Percentiles rank a stretch among this genome's conserved stretches.
These are phyloP conservation scores for Glonium stellatum DNA, from an alignment of 495 filamentous ascomycete species.

Conservation along the genomic window DNA sequence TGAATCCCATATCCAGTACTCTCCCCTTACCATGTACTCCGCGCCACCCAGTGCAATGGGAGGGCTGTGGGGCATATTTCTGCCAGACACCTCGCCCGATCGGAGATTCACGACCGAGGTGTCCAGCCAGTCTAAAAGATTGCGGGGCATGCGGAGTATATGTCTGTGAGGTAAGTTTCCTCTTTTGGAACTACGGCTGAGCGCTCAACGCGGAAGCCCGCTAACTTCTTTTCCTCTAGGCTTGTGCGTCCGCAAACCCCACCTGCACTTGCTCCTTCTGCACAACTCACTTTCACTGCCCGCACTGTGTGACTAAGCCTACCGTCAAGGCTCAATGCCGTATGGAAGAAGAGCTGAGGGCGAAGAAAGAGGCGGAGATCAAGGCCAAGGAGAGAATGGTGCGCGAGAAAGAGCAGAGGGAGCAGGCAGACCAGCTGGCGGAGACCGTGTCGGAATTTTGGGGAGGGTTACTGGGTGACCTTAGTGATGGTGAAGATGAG, in stretches of 20 bases:
- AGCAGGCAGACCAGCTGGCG: slow-evolving; percentile 20
- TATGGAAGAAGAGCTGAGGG: slow-evolving; percentile 27
- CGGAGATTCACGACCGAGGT: slow-evolving; percentile 47
- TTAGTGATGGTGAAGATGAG: neutral
- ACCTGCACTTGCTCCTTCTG: slow-evolving; percentile 51
- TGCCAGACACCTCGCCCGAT: slow-evolving; percentile 46
- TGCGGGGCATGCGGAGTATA: slow-evolving; percentile 50
- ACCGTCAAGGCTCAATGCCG: slow-evolving; percentile 24
- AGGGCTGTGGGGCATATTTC: slow-evolving; percentile 53
- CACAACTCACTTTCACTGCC: slow-evolving; percentile 48
- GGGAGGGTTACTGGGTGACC: slow-evolving; percentile 10
- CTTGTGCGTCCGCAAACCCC: slow-evolving; percentile 40
- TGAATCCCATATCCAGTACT: slow-evolving; percentile 17
- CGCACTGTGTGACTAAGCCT: slow-evolving; percentile 42
- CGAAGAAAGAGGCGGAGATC: slow-evolving; percentile 15
- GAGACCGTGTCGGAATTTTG: slow-evolving; percentile 24
- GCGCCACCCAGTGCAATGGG: slow-evolving; percentile 42
- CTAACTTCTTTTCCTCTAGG: neutral
- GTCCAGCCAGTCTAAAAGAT: slow-evolving; percentile 44
- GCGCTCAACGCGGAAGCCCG: no score
- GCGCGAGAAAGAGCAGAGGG: slow-evolving; percentile 24
- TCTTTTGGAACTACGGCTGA: slow-evolving; percentile 20
- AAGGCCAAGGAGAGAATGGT: slow-evolving; percentile 20
- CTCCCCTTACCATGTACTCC: slow-evolving; percentile 39
- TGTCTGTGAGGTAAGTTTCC: slow-evolving; percentile 46